A percentile compares a stretch with the other conserved stretches of the same genome.
These are phyloP conservation scores for Cyberlindnera amylophila DNA, from an alignment of 805 yeast genomes.

Conservation along the genomic window DNA sequence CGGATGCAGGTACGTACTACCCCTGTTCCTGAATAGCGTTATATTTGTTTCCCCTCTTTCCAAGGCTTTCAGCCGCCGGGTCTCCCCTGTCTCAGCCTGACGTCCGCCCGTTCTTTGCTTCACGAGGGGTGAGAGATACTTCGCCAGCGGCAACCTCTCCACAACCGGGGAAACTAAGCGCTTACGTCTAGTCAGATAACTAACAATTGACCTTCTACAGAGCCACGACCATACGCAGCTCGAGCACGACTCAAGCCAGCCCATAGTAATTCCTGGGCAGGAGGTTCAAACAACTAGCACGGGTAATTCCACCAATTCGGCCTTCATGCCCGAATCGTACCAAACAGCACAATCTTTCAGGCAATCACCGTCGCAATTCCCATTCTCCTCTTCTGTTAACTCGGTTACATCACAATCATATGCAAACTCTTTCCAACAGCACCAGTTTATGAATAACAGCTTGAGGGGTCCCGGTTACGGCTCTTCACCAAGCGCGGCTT, in stretches of 20 bases:
- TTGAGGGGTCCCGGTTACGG: slow-evolving; percentile 20
- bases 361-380: slow-evolving; percentile 19
- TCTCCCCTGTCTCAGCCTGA: too few relatives aligned
- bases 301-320: slow-evolving; percentile 5
- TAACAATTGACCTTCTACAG: slow-evolving; percentile 8
- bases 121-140: too few relatives aligned
- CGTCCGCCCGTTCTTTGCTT: too few relatives aligned
- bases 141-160: too few relatives aligned
- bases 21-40: too few relatives aligned
- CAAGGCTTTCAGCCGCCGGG: too few relatives aligned
- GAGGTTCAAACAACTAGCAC: slow-evolving; percentile 15
- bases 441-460: slow-evolving; percentile 22
- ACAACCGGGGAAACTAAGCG: too few relatives aligned
- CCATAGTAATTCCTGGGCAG: slow-evolving; percentile 30
- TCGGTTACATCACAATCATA: slow-evolving; percentile 21
- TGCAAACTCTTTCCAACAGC: slow-evolving; percentile 17
- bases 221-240: slow-evolving; percentile 9
- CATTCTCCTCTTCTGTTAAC: slow-evolving; percentile 26
- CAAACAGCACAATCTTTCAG: slow-evolving; percentile 27
- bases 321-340: slow-evolving; percentile 24
- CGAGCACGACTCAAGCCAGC: slow-evolving; percentile 25
- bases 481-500: slow-evolving; percentile 23
- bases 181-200: too few relatives aligned
- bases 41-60: too few relatives aligned
- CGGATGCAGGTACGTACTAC: slow-evolving; percentile 17